Percentiles rank a stretch among this genome's conserved stretches.
Conservation (phyloP, 768 basidiomycete species). For the Rickenella mellea region DNA sequence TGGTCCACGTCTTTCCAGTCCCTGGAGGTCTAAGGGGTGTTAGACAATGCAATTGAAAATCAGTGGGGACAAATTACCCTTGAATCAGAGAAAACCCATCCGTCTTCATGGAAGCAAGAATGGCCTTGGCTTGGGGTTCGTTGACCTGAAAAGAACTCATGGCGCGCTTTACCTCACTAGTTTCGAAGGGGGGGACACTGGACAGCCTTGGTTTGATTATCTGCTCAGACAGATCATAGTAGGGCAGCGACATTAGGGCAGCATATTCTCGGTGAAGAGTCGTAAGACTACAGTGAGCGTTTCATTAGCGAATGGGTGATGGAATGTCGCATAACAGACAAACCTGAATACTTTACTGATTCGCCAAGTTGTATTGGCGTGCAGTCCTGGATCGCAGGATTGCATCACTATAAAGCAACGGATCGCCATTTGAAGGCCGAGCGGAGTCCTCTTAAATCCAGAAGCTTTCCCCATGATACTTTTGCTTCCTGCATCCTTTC, state of each 20-base stretch:
- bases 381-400: constrained; percentile 49
- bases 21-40: constrained; percentile 73
- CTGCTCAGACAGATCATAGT: constrained; percentile 66
- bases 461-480: constrained; percentile 67
- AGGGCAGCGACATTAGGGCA: constrained; percentile 73
- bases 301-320: constrained; percentile 4
- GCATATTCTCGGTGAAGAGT: constrained; percentile 90
- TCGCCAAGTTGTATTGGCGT: constrained; percentile 58
- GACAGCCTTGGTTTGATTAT: constrained; percentile 64
- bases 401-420: constrained; percentile 38
- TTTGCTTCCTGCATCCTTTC: constrained; percentile 42
- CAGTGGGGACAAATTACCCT: constrained; percentile 47
- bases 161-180: constrained; percentile 44
- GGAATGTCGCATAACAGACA: constrained; percentile 13
- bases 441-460: constrained; percentile 28
- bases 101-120: constrained; percentile 60
- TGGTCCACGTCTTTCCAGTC: constrained; percentile 97
- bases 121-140: constrained; percentile 89
- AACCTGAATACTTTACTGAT: constrained; percentile 80
- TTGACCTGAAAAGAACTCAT: constrained; percentile 74
- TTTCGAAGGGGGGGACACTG: constrained; percentile 31
- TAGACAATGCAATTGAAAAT: not conserved
- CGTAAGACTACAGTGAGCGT: constrained; percentile 49
- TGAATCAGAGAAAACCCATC: constrained; percentile 88
- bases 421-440: constrained; percentile 47